Percentiles rank a stretch among this genome's conserved stretches.
These are phyloP conservation scores for Exophiala sideris DNA, from an alignment of 2,329 filamentous ascomycete species.

Conservation along the genomic window DNA sequence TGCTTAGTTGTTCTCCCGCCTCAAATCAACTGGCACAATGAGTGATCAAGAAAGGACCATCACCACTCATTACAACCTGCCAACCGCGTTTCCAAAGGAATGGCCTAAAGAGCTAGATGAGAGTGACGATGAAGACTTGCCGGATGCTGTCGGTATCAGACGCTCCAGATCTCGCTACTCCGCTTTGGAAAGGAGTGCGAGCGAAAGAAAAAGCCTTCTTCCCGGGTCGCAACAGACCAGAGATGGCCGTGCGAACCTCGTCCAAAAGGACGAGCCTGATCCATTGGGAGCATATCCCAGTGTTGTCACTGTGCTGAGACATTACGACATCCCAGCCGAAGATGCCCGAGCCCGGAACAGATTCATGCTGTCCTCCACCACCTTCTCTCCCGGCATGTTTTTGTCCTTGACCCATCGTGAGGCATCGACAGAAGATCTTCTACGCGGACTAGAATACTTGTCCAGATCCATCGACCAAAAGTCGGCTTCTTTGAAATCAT, in stretches of 20 bases:
- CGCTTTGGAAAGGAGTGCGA: slow-evolving; percentile 72
- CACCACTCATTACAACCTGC: slow-evolving; percentile 85
- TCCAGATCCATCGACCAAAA: slow-evolving; percentile 95
- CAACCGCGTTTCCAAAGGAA: slow-evolving; percentile 71
- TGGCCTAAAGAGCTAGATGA: slow-evolving; percentile 83
- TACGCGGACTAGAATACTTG: slow-evolving; percentile 78
- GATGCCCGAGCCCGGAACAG: slow-evolving; percentile 79
- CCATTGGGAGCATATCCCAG: slow-evolving; percentile 84
- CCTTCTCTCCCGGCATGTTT: slow-evolving; percentile 86
- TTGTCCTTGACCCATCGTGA: slow-evolving; percentile 86
- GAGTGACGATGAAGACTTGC: slow-evolving; percentile 59
- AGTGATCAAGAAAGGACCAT: slow-evolving; percentile 72
- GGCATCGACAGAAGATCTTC: slow-evolving; percentile 75
- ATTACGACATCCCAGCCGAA: slow-evolving; percentile 79
- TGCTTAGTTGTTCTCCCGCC: too few species aligned
- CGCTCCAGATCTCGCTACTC: slow-evolving; percentile 77
- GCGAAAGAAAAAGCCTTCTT: slow-evolving; percentile 63
- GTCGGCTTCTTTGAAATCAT: slow-evolving; percentile 89
- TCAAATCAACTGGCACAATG: slow-evolving; percentile 38
- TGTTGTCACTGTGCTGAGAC: slow-evolving; percentile 74
- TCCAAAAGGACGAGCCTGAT: slow-evolving; percentile 89
- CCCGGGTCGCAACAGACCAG: slow-evolving; percentile 66
- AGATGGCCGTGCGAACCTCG: slow-evolving; percentile 69
- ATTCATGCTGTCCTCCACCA: slow-evolving; percentile 91
- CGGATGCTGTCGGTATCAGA: slow-evolving; percentile 35